A percentile compares a stretch with the other conserved stretches of the same genome.
Evolutionary conservation across 805 yeast genomes (phyloP).

Genomic region (Huiozyma naganishii): DNA sequence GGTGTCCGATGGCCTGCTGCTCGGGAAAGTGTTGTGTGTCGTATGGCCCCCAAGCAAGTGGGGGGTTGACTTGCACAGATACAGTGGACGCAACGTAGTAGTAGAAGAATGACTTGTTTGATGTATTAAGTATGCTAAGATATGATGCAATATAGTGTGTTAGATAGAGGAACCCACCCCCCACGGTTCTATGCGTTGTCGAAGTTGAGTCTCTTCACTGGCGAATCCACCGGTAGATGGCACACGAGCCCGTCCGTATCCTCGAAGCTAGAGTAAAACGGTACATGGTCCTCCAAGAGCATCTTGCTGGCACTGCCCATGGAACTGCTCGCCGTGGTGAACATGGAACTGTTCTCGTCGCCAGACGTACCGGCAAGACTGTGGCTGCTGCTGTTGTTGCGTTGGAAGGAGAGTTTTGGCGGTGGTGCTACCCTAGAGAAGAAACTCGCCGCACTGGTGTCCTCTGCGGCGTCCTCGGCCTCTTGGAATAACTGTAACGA

Average conservation of each 20-base stretch:
- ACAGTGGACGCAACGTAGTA: slow-evolving; percentile 17
- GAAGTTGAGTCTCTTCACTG: background rate
- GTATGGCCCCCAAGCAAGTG: slow-evolving; percentile 60
- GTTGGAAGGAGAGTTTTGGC: slow-evolving; percentile 17
- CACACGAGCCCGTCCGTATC: no score
- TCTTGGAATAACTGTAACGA: background rate
- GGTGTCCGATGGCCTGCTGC: slow-evolving; percentile 63
- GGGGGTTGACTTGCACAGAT: slow-evolving; percentile 28
- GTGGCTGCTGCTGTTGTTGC: slow-evolving; percentile 3
- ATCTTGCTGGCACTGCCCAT: slow-evolving; percentile 10
- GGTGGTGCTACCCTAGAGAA: slow-evolving; percentile 19
- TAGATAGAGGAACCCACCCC: background rate
- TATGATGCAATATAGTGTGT: background rate
- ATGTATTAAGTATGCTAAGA: background rate
- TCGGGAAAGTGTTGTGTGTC: slow-evolving; percentile 62
- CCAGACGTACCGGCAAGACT: slow-evolving; percentile 3
- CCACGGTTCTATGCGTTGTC: no score
- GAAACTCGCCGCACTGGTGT: no score
- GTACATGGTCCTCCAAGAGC: slow-evolving; percentile 6
- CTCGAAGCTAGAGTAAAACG: no score
- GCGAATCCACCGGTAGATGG: slow-evolving; percentile 6
- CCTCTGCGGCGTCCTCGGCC: no score
- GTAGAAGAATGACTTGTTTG: background rate
- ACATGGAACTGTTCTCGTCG: slow-evolving; percentile 7
- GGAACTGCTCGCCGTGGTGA: slow-evolving; percentile 12